Evolutionary conservation across 2,329 filamentous ascomycete genomes (phyloP).

Genomic region (Calonectria honghensis): DNA sequence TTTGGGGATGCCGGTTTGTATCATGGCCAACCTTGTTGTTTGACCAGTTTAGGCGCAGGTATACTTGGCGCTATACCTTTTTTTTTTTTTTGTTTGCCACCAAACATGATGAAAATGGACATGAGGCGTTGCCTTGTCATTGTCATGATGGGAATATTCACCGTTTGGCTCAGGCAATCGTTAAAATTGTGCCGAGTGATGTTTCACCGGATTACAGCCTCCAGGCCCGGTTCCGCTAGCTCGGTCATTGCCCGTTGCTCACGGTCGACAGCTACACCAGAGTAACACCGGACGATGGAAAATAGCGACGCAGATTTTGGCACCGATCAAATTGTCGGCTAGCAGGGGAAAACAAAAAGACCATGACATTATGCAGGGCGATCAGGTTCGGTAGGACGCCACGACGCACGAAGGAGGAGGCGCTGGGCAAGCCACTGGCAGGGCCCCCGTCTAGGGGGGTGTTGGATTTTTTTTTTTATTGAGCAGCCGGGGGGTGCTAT

Average conservation of each 20-base stretch:
- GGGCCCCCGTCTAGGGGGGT: conserved; percentile 15
- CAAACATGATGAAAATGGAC: conserved; percentile 3
- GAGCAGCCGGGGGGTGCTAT: conserved; percentile 11
- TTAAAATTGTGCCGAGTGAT: conserved; percentile 37
- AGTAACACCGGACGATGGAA: conserved; percentile 12
- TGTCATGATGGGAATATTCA: not conserved
- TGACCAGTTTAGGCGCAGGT: not conserved
- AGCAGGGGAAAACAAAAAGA: conserved; percentile 22
- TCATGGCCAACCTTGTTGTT: conserved; percentile 24
- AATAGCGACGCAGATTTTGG: conserved; percentile 14
- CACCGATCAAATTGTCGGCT: conserved; percentile 20
- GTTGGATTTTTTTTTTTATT: not conserved
- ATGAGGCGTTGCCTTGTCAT: not conserved
- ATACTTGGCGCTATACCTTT: conserved; percentile 2
- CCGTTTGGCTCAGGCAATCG: conserved; percentile 14
- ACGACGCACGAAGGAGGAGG: conserved; percentile 30
- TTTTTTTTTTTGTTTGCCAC: conserved; percentile 16
- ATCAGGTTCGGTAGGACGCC: conserved; percentile 35
- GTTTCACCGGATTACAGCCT: conserved; percentile 23
- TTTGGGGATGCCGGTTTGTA: conserved; percentile 14
- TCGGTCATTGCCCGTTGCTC: conserved; percentile 37
- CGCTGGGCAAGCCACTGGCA: conserved; percentile 31
- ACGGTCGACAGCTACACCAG: conserved; percentile 17
- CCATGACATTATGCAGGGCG: conserved; percentile 36
- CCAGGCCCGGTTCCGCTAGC: conserved; percentile 28